Evolutionary conservation across 352 stramenopile species (phyloP).

Genomic region (Pythium brassicae): DNA sequence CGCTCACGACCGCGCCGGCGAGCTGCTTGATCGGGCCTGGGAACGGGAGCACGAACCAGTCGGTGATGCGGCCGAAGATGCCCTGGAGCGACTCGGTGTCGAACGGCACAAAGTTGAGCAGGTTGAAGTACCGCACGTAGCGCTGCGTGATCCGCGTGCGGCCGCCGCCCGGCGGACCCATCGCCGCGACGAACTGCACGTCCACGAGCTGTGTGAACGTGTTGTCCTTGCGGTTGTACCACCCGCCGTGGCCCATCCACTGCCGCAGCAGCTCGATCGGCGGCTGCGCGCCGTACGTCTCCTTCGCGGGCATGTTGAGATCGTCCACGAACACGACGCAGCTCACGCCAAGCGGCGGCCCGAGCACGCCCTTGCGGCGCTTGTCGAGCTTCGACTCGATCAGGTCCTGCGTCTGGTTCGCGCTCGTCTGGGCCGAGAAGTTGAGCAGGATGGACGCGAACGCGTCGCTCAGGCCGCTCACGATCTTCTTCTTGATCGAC

Average conservation of each 20-base stretch:
- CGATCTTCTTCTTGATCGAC: constrained; percentile 91
- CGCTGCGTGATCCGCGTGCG: constrained; percentile 91
- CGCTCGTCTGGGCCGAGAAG: constrained; percentile 91
- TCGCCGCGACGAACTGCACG: constrained; percentile 91
- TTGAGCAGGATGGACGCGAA: constrained; percentile 91
- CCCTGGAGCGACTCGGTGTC: constrained; percentile 78
- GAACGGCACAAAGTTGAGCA: constrained; percentile 93
- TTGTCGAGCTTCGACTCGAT: constrained; percentile 95
- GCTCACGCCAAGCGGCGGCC: constrained; percentile 85
- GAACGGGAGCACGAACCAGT: constrained; percentile 89
- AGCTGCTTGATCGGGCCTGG: constrained; percentile 77
- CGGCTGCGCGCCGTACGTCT: constrained; percentile 92
- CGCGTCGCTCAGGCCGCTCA: constrained; percentile 67
- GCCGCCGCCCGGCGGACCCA: constrained; percentile 90
- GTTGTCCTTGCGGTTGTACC: constrained; percentile 94
- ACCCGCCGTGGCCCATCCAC: constrained; percentile 93
- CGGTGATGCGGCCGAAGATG: constrained; percentile 89
- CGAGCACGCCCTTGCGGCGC: constrained; percentile 89
- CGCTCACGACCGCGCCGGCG: constrained; percentile 55
- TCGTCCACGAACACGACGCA: constrained; percentile 94
- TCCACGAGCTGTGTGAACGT: constrained; percentile 91
- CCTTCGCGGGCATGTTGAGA: constrained; percentile 93
- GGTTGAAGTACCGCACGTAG: constrained; percentile 92
- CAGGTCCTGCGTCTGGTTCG: constrained; percentile 93
- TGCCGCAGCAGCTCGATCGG: constrained; percentile 92